phyloP scores from a whole-genome alignment of 2,329 filamentous ascomycete genomes.

The Aspergillus quadrilineatus region DNA sequence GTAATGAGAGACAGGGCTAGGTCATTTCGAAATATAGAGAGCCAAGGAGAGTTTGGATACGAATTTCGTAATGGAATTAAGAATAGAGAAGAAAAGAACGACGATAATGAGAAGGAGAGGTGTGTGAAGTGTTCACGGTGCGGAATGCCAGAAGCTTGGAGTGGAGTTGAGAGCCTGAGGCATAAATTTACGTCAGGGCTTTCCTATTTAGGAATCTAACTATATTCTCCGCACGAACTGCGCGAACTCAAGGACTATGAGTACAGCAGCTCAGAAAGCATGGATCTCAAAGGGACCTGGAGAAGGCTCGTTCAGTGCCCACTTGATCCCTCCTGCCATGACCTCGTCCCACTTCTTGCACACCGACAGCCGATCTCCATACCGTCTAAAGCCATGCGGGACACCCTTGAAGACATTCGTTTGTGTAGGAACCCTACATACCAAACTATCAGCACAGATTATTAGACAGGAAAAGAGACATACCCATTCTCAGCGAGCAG shows the following conservation, averaged over 20 bases:
- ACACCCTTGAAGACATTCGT: slow-evolving; percentile 53
- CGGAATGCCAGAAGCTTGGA: background rate
- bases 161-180: slow-evolving; percentile 4
- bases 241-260: no score
- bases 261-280: slow-evolving; percentile 1
- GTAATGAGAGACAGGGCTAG: slow-evolving; percentile 6
- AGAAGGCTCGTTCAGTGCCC: slow-evolving; percentile 26
- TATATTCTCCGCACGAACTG: background rate
- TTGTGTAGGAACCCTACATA: slow-evolving; percentile 49
- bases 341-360: slow-evolving; percentile 32
- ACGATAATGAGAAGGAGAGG: slow-evolving; percentile 4
- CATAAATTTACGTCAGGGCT: background rate
- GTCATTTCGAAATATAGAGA: slow-evolving; percentile 5
- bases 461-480: slow-evolving; percentile 12
- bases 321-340: slow-evolving; percentile 30
- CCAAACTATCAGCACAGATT: background rate
- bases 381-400: slow-evolving; percentile 52
- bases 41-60: background rate
- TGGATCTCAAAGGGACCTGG: slow-evolving; percentile 8
- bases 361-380: slow-evolving; percentile 24
- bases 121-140: background rate
- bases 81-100: slow-evolving; percentile 8
- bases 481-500: slow-evolving; percentile 47
- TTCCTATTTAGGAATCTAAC: background rate
- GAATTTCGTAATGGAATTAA: background rate